phyloP scores from a whole-genome alignment of 73 alveolate genomes.

The Tetrahymena malaccensis region DNA sequence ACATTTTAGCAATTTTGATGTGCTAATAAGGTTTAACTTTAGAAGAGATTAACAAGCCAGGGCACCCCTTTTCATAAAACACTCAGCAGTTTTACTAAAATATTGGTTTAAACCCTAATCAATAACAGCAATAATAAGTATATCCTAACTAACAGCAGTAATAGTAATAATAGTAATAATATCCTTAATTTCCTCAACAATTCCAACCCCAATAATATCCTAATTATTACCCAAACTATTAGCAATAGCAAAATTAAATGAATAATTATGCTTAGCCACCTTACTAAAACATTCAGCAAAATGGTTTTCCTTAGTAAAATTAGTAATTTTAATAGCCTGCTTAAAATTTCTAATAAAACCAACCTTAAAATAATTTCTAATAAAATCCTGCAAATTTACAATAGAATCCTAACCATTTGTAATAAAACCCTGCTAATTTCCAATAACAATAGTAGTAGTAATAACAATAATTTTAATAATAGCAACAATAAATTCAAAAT shows the following conservation, averaged over 20 bases:
- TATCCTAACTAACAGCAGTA: neutral
- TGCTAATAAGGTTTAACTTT: neutral
- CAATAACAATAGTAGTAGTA: no score
- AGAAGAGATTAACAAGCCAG: neutral
- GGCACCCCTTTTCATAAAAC: neutral
- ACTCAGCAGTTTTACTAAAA: neutral
- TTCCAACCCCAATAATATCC: neutral
- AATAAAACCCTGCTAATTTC: neutral
- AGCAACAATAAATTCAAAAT: neutral
- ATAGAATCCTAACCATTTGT: no score
- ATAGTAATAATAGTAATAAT: neutral
- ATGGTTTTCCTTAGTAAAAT: neutral
- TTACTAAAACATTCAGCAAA: no score
- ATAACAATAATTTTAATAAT: no score
- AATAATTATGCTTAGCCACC: neutral
- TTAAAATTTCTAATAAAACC: neutral
- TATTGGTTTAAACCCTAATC: neutral
- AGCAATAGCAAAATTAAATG: neutral
- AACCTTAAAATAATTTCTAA: neutral
- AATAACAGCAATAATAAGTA: neutral
- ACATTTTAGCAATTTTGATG: neutral
- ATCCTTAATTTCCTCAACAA: neutral
- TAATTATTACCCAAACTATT: neutral
- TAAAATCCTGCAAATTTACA: neutral
- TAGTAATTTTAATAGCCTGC: neutral